Evolutionary conservation across 73 alveolate genomes (phyloP), one percentile per base, ranked within the genome.

Genomic region (Durusdinium trenchii): DNA sequence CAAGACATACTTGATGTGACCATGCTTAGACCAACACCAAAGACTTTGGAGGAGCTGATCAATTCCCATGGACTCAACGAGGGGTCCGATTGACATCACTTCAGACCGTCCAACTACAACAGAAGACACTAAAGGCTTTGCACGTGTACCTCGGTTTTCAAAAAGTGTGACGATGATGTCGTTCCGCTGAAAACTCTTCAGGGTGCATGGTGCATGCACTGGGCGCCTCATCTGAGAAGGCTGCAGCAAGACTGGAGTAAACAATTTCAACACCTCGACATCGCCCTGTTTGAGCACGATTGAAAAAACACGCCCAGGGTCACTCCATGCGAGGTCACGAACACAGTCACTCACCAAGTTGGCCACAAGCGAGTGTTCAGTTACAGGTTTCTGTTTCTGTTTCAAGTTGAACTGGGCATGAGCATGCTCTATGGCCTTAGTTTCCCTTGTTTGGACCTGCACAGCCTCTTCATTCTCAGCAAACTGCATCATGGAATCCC

Each of bases 91-190:
- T 48, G 86, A 75, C 26, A 75, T 48, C 12, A 52, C 36, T 43
- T 75, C 86, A 7, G 54, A 6, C 52, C 35, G 28, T 35, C 86
- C 86, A 9, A 28, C 12, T 14, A 52, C 48, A 57, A 75, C 23
- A 7, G 86, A 48, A 5, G 48, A 9, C 50, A 75, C 86, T 14
- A 75, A 6, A 36, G 86, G 86, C 52, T 36, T 35, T 7, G 6
- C 86, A 75, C 26, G n/a, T 7, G 83, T 16, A 30, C 86, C 86
- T 32, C 86, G 50, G 45, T 75, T 75, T 52, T 38, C 86, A 75
- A 16, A 38, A 38, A 42, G n/a, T 5, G 86, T 38, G 35, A 75
- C 54, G 36, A 75, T 6, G 54, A 75, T 75, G 86, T 75, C 86
- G 6, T 36, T 75, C 12, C 52, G 86, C 6, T 16, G 35, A 28